Evolutionary conservation across 345 rosid genomes (phyloP).

Genomic region (Zanthoxylum bungeanum): DNA sequence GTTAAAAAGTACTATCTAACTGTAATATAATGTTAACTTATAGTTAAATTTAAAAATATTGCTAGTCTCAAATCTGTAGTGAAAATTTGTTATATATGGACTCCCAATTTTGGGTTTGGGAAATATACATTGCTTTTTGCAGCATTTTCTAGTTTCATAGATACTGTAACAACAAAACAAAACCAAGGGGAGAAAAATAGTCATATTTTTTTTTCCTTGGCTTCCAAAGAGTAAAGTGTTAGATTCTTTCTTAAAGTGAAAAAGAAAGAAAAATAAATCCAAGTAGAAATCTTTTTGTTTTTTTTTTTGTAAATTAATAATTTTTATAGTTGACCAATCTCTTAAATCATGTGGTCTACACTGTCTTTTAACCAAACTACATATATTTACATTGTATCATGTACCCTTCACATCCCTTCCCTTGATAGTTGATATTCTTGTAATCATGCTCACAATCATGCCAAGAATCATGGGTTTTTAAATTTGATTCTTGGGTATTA

Average conservation of each 20-base stretch:
- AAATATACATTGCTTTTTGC: not conserved
- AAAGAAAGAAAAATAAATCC: not conserved
- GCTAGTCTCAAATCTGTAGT: no score
- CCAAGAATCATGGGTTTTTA: conserved; percentile 19
- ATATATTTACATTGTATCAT: no score
- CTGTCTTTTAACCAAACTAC: conserved; percentile 25
- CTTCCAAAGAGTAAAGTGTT: not conserved
- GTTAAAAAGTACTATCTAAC: no score
- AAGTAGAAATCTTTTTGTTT: not conserved
- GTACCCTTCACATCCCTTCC: conserved; percentile 22
- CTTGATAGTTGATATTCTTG: conserved; percentile 17
- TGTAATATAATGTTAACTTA: no score
- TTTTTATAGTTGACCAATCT: conserved; percentile 25
- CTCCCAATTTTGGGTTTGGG: no score
- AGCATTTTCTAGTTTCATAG: not conserved
- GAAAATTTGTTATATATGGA: no score
- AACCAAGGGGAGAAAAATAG: not conserved
- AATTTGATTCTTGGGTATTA: not conserved
- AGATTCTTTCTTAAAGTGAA: not conserved
- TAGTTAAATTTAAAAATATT: no score
- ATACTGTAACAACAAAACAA: not conserved
- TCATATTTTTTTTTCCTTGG: not conserved
- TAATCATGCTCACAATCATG: conserved; percentile 22
- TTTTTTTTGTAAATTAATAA: not conserved
- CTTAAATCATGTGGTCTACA: conserved; percentile 40